Conservation (phyloP, 148 eudicot species). For the Nepenthes gracilis region DNA sequence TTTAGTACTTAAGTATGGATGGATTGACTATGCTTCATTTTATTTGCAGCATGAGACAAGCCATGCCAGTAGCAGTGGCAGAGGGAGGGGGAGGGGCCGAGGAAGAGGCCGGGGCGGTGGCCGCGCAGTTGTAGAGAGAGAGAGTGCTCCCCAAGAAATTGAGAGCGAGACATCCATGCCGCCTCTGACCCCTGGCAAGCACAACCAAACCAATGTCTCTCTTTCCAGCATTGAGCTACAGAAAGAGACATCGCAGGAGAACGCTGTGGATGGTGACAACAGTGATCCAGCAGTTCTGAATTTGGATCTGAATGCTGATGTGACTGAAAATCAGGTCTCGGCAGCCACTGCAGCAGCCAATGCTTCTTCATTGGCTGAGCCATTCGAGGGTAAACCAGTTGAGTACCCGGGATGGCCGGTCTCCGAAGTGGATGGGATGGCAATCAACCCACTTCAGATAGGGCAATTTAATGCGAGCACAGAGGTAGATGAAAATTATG, state of each 20-base stretch:
- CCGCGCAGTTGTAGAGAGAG: conserved; percentile 31
- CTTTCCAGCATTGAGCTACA: conserved; percentile 7
- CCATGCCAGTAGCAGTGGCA: conserved; percentile 50
- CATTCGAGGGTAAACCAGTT: conserved; percentile 21
- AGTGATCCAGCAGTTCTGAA: conserved; percentile 20
- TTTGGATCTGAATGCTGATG: conserved; percentile 44
- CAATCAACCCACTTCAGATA: conserved; percentile 61
- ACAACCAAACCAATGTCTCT: not conserved
- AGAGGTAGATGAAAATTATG: conserved; percentile 83
- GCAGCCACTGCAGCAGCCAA: conserved; percentile 13
- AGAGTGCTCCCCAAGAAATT: conserved; percentile 24
- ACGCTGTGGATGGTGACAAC: conserved; percentile 16
- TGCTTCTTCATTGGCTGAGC: conserved; percentile 13
- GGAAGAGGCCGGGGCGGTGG: conserved; percentile 82
- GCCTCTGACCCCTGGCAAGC: conserved; percentile 15
- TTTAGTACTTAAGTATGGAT: no score
- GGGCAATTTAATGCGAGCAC: conserved; percentile 45
- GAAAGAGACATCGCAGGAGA: conserved; percentile 27
- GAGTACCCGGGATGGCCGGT: conserved; percentile 36
- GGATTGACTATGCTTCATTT: not conserved
- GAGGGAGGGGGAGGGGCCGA: conserved; percentile 82
- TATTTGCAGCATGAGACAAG: conserved; percentile 35
- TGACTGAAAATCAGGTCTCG: conserved; percentile 30
- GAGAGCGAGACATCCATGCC: conserved; percentile 34
- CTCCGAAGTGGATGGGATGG: conserved; percentile 75